A percentile compares a stretch with the other conserved stretches of the same genome.
Evolutionary conservation across 140 eudicot species (phyloP).

Genomic region (Cichorium intybus): DNA sequence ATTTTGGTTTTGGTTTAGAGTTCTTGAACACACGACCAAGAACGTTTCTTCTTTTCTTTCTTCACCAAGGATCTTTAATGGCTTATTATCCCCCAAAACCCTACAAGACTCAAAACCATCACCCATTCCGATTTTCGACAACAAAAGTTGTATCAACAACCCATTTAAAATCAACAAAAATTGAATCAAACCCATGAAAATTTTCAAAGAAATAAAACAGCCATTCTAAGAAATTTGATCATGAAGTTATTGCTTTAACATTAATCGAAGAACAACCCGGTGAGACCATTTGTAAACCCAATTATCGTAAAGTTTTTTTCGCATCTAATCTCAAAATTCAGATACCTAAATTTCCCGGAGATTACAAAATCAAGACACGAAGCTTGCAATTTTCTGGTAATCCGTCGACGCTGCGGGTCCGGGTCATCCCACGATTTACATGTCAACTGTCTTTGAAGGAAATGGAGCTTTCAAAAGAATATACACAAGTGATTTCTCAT

Average conservation of each 20-base stretch:
- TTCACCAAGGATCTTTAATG: constrained; percentile 61
- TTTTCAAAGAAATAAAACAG: constrained; percentile 24
- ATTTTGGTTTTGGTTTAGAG: neutral
- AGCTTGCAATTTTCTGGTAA: constrained; percentile 23
- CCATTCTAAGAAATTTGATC: constrained; percentile 35
- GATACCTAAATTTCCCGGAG: constrained; percentile 71
- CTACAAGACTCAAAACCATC: constrained; percentile 45
- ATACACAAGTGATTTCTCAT: constrained; percentile 66
- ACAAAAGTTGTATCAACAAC: constrained; percentile 38
- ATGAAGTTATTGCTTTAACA: constrained; percentile 63
- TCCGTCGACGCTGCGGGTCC: constrained; percentile 18
- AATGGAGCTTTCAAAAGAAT: constrained; percentile 88
- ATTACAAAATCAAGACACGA: constrained; percentile 74
- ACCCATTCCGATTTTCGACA: constrained; percentile 67
- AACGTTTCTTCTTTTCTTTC: constrained; percentile 40
- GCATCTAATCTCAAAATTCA: constrained; percentile 80
- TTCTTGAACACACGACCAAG: constrained; percentile 15
- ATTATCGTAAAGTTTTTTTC: constrained; percentile 44
- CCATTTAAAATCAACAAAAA: constrained; percentile 49
- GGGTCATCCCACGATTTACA: constrained; percentile 31
- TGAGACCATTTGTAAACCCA: constrained; percentile 25
- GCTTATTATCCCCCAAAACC: constrained; percentile 41
- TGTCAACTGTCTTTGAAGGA: constrained; percentile 45
- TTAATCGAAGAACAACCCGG: constrained; percentile 37
- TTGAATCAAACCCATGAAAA: constrained; percentile 25